Base-by-base conservation (phyloP, 1,139 yeast species). In the Arxiozyma slooffiae region DNA sequence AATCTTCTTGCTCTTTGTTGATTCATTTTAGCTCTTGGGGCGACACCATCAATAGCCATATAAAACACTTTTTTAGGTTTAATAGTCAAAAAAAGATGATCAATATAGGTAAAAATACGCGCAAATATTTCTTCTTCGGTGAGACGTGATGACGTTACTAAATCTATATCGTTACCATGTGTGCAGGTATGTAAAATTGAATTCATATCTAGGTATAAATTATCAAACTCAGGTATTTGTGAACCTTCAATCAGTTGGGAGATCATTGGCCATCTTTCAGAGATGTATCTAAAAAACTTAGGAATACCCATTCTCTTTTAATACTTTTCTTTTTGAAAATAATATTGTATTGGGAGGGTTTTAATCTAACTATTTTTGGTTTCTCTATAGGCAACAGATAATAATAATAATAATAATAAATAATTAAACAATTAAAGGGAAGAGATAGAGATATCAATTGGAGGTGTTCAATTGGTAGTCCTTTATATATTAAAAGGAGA, bases 1-100 rank as follows among this genome's bases (percentile, higher is more conserved):
- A 94, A 94, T 69, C 99, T 80, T 73, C 99, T 81, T 2, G 98
- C 85, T 69, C 99, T 81, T 69, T 94, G 99, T 69, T 94, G 99
- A 67, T 94, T 94, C 97, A 94, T 94, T 67, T 94, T 94, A 26
- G 99, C 99, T 63, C 99, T 77, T 48, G 99, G 99, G 0, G 98
- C 98, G 48, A 94, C 99, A 59, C 99, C 99, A 71, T 94, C 99
- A 55, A 94, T 89, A 5, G 99, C 98, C 95, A 94, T 90, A 68
- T 85, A 90, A 60, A 94, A 87, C 36, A 86, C 80, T 65, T 88
- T 79, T 60, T 85, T 77, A 7, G 99, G 99, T 63, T 82, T 81
- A 59, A 92, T 89, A 39, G 88, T 80, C 55, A 82, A 83, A 63
- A 94, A 92, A 55, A 94, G 73, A 69, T 92, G 97, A 66, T 94